A percentile compares a stretch with the other conserved stretches of the same genome.
Evolutionary conservation across 352 stramenopile genomes (phyloP).

Genomic region (Pythium monospermum): DNA sequence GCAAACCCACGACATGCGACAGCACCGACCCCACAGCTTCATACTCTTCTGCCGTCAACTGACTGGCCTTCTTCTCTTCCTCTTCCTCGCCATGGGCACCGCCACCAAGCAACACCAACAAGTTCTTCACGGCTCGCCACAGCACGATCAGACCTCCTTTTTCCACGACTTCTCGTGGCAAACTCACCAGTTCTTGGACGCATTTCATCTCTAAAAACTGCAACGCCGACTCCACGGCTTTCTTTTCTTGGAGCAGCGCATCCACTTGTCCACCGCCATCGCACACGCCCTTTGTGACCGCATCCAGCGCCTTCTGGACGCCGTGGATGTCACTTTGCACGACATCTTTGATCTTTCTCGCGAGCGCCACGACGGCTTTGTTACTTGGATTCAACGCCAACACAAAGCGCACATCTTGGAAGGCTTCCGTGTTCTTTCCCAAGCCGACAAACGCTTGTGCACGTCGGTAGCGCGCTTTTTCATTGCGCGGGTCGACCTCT

Average conservation of each 20-base stretch:
- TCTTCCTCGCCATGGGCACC: neutral
- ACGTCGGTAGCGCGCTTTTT: constrained; percentile 76
- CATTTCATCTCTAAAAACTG: constrained; percentile 78
- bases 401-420: constrained; percentile 66
- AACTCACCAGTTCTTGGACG: constrained; percentile 39
- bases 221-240: constrained; percentile 55
- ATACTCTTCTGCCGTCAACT: too few relatives aligned
- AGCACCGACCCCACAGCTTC: constrained; percentile 29
- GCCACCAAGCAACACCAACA: constrained; percentile 24
- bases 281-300: constrained; percentile 30
- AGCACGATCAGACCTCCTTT: constrained; percentile 52
- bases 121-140: constrained; percentile 35
- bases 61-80: constrained; percentile 10
- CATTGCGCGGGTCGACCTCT: constrained; percentile 41
- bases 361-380: constrained; percentile 63
- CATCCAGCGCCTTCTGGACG: constrained; percentile 74
- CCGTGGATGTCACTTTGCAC: constrained; percentile 71
- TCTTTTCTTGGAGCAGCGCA: constrained; percentile 13
- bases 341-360: constrained; percentile 69
- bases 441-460: constrained; percentile 67
- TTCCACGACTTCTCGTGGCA: constrained; percentile 50
- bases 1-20: constrained; percentile 39
- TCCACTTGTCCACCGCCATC: constrained; percentile 21
- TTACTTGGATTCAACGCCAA: constrained; percentile 68
- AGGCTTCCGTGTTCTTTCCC: constrained; percentile 59